Evolutionary conservation across 2,329 filamentous ascomycete genomes (phyloP).

Genomic region (Stagonosporopsis cucurbitacearum): DNA sequence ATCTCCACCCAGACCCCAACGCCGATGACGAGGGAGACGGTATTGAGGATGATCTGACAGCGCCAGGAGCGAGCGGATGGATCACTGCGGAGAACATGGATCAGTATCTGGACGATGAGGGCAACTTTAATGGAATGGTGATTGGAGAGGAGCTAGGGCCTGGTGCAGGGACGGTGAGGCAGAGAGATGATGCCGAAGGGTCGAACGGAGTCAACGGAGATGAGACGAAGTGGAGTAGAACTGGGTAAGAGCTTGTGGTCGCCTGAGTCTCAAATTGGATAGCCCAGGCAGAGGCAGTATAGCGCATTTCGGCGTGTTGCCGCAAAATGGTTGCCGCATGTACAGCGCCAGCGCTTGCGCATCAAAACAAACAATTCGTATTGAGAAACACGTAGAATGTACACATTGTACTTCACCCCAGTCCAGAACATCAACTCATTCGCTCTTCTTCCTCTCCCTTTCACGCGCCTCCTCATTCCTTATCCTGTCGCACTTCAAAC

Average conservation of each 20-base stretch:
- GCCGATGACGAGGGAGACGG: constrained; percentile 60
- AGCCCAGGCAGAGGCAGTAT: neutral
- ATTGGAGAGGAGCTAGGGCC: constrained; percentile 42
- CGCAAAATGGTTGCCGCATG: neutral
- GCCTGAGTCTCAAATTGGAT: neutral
- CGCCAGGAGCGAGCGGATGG: constrained; percentile 79
- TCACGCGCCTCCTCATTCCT: neutral
- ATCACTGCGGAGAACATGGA: constrained; percentile 92
- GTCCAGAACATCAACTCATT: neutral
- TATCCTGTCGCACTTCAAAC: neutral
- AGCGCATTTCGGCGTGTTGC: neutral
- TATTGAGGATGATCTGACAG: constrained; percentile 57
- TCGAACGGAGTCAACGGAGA: constrained; percentile 37
- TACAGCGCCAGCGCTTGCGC: neutral
- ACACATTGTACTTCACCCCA: constrained; percentile 11
- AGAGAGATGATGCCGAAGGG: constrained; percentile 41
- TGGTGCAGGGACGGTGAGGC: constrained; percentile 47
- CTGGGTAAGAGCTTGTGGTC: constrained; percentile 25
- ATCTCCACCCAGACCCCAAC: constrained; percentile 75
- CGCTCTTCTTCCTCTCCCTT: neutral
- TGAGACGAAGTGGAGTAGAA: constrained; percentile 48
- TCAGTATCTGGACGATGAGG: constrained; percentile 63
- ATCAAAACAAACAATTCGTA: constrained; percentile 13
- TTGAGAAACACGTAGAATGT: constrained; percentile 19
- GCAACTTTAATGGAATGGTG: constrained; percentile 46